A percentile compares a stretch with the other conserved stretches of the same genome.
Conservation (phyloP, 139 green algal species). For the Yamagishiella unicocca region DNA sequence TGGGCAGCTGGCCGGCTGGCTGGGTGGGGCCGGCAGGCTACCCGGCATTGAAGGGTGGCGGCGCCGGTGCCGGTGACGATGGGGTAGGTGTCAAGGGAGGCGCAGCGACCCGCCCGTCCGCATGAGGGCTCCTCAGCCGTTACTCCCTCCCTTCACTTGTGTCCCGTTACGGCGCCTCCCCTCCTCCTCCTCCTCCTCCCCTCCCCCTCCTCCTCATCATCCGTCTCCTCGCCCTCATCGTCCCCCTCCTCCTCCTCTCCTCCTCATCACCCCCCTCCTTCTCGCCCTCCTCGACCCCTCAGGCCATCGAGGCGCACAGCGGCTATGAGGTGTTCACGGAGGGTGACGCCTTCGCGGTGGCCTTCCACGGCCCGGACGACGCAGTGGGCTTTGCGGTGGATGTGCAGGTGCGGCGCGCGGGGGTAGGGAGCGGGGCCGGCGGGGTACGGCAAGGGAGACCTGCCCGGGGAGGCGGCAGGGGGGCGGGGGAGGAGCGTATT, state of each 20-base stretch:
- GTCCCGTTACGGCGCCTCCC: too few species aligned
- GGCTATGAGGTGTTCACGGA: conserved; percentile 49
- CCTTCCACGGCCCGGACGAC: conserved; percentile 61
- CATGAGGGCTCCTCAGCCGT: too few species aligned
- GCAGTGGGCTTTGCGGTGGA: conserved; percentile 55
- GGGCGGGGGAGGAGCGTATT: background rate
- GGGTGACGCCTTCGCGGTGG: conserved; percentile 65
- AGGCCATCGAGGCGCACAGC: conserved; percentile 8
- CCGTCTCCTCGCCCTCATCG: too few species aligned
- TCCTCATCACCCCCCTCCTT: background rate
- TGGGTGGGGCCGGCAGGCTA: too few species aligned
- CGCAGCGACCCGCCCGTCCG: too few species aligned
- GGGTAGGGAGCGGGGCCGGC: background rate
- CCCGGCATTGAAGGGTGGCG: too few species aligned
- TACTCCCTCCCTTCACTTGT: too few species aligned
- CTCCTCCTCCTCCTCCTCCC: background rate
- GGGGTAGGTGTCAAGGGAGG: too few species aligned
- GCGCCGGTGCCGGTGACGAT: too few species aligned
- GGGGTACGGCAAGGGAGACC: background rate
- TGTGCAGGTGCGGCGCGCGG: conserved; percentile 12
- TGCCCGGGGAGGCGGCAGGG: background rate
- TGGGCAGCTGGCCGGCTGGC: too few species aligned
- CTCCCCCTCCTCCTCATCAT: background rate
- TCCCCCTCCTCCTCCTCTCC: background rate
- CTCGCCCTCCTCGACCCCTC: background rate